A percentile compares a stretch with the other conserved stretches of the same genome.
These are phyloP conservation scores for Parastagonospora avenae DNA, from an alignment of 2,329 filamentous ascomycete species.

Conservation along the genomic window DNA sequence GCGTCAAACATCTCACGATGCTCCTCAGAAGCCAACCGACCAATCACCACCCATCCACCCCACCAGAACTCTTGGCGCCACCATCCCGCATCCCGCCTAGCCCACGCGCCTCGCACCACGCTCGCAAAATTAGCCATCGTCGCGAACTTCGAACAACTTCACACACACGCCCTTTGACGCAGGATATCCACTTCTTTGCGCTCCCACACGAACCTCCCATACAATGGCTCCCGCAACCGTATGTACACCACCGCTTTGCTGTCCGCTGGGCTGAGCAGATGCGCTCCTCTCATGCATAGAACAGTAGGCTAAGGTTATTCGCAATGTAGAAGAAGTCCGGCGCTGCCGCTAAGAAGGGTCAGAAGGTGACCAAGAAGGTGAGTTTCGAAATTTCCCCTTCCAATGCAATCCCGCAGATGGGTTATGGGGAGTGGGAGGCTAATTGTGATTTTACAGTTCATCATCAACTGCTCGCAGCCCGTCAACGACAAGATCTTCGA, in stretches of 20 bases:
- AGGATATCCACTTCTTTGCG: slow-evolving; percentile 93
- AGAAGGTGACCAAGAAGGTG: slow-evolving; percentile 88
- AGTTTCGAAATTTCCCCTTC: slow-evolving; percentile 27
- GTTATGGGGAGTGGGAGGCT: background rate
- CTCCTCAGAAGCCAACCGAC: background rate
- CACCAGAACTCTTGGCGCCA: slow-evolving; percentile 2
- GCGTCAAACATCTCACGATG: too few relatives aligned
- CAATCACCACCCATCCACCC: background rate
- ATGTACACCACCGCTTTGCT: slow-evolving; percentile 97
- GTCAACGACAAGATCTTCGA: slow-evolving; percentile 99
- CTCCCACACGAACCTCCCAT: slow-evolving; percentile 55
- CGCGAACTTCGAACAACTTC: slow-evolving; percentile 6
- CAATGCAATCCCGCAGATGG: too few relatives aligned
- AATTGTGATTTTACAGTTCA: slow-evolving; percentile 67
- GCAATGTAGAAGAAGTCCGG: slow-evolving; percentile 61
- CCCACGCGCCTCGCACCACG: slow-evolving; percentile 14
- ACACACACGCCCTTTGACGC: slow-evolving; percentile 57
- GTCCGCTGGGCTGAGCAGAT: slow-evolving; percentile 62
- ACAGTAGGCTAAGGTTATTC: slow-evolving; percentile 93
- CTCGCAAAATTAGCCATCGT: slow-evolving; percentile 24
- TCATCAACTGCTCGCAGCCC: slow-evolving; percentile 99
- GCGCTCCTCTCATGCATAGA: slow-evolving; percentile 47
- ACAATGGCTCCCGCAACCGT: slow-evolving; percentile 88
- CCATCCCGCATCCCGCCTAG: slow-evolving; percentile 10
- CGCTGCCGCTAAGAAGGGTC: slow-evolving; percentile 54